A percentile compares a stretch with the other conserved stretches of the same genome.
phyloP scores from a whole-genome alignment of 164 flowering plant species.

The Malania oleifera region DNA sequence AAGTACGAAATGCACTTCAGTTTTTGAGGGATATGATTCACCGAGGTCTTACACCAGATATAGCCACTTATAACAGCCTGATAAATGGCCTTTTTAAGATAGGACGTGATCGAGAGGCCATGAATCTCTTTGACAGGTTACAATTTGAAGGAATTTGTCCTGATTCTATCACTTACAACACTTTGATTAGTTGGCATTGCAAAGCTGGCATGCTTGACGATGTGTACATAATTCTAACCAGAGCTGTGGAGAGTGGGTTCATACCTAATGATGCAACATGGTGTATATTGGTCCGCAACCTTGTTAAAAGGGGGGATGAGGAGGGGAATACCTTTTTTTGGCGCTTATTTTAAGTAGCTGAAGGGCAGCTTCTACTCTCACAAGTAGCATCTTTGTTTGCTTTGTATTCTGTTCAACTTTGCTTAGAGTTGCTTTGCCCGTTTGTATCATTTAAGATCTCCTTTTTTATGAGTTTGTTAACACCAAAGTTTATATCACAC shows the following conservation, averaged over 20 bases:
- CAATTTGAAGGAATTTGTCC: slow-evolving; percentile 60
- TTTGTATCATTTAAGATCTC: too few relatives aligned
- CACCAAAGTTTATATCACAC: too few relatives aligned
- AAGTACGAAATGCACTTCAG: slow-evolving; percentile 53
- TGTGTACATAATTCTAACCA: slow-evolving; percentile 49
- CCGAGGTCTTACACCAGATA: slow-evolving; percentile 70
- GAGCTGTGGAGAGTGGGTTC: slow-evolving; percentile 58
- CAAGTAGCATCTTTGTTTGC: not conserved
- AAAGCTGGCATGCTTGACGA: slow-evolving; percentile 56
- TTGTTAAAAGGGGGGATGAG: slow-evolving; percentile 10
- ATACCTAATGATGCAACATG: slow-evolving; percentile 66
- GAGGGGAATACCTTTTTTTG: slow-evolving; percentile 5
- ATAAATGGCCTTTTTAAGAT: slow-evolving; percentile 81
- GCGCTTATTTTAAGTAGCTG: too few relatives aligned
- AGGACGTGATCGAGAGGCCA: slow-evolving; percentile 55
- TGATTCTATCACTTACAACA: slow-evolving; percentile 73
- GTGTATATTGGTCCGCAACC: slow-evolving; percentile 42
- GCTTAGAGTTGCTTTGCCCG: not conserved
- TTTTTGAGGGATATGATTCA: slow-evolving; percentile 60
- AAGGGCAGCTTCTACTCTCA: not conserved
- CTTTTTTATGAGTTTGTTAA: too few relatives aligned
- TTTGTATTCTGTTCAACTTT: not conserved
- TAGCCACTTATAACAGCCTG: slow-evolving; percentile 77
- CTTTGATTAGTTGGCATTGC: slow-evolving; percentile 75
- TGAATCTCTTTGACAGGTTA: slow-evolving; percentile 59